Conservation (phyloP, 495 filamentous ascomycete species). For the Corynascus novoguineensis region DNA sequence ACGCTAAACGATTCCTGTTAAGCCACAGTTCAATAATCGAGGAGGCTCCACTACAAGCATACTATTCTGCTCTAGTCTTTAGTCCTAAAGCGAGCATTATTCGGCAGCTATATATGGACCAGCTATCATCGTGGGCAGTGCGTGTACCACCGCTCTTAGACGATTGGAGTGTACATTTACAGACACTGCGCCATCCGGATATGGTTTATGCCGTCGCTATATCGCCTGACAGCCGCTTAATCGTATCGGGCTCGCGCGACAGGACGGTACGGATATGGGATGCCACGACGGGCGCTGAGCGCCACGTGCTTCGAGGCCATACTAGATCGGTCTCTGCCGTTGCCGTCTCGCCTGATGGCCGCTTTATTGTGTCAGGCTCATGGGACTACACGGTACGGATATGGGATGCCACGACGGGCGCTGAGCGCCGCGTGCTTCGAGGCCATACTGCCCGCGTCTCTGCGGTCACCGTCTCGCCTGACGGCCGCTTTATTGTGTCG, state of each 20-base stretch:
- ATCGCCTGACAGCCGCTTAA: not conserved
- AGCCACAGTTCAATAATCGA: conserved; percentile 1
- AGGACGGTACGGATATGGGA: not conserved
- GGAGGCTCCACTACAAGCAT: not conserved
- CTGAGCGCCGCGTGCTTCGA: not conserved
- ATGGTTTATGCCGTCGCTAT: not conserved
- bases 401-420: not conserved
- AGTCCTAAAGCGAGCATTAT: not conserved
- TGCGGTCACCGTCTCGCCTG: not conserved
- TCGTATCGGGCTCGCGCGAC: not conserved
- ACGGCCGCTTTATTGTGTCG: not conserved
- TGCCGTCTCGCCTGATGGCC: not conserved
- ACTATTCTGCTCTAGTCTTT: not conserved
- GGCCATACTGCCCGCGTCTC: not conserved
- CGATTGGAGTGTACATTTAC: not conserved
- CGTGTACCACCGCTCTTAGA: not conserved
- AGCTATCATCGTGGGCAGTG: not conserved
- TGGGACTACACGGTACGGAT: not conserved
- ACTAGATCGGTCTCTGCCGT: not conserved
- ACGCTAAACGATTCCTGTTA: not conserved
- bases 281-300: not conserved
- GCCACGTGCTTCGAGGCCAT: not conserved
- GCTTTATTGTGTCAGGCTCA: not conserved
- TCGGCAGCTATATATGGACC: not conserved
- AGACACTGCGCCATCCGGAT: not conserved